Conservation (phyloP, 2,329 filamentous ascomycete genomes). For the Dactylellina cionopaga region DNA sequence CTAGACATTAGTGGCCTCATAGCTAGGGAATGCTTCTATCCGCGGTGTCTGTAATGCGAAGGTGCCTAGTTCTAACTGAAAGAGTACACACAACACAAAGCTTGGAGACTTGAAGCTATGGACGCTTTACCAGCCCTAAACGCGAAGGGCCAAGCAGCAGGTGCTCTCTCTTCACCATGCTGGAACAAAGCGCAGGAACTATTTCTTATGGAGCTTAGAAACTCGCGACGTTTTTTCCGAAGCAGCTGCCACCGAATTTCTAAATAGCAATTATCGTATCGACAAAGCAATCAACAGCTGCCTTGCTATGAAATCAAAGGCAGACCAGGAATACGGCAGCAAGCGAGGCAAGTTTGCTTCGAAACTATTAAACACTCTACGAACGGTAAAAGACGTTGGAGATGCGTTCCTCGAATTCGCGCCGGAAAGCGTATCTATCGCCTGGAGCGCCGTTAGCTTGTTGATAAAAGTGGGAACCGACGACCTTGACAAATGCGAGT, state of each 20-base stretch:
- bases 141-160: too few species aligned
- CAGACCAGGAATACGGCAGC: conserved; percentile 6
- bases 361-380: conserved; percentile 1
- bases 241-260: not conserved
- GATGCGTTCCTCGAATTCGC: conserved; percentile 13
- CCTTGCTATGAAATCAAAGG: conserved; percentile 2
- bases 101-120: too few species aligned
- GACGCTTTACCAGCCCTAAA: too few species aligned
- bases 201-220: conserved; percentile 11
- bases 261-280: not conserved
- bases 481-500: conserved; percentile 20
- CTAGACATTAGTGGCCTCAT: too few species aligned
- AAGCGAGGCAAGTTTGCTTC: conserved; percentile 3
- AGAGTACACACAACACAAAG: too few species aligned
- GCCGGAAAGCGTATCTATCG: conserved; percentile 18
- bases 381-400: conserved; percentile 19
- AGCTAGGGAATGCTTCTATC: too few species aligned
- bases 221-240: not conserved
- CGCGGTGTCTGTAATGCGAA: too few species aligned
- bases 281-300: conserved; percentile 9
- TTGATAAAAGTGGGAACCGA: conserved; percentile 25
- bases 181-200: conserved; percentile 8
- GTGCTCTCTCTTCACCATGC: conserved; percentile 1
- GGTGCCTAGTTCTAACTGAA: too few species aligned
- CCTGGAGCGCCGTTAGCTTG: conserved; percentile 18